Conservation (phyloP, 1,139 yeast genomes). For the Kodamaea anthophila region DNA sequence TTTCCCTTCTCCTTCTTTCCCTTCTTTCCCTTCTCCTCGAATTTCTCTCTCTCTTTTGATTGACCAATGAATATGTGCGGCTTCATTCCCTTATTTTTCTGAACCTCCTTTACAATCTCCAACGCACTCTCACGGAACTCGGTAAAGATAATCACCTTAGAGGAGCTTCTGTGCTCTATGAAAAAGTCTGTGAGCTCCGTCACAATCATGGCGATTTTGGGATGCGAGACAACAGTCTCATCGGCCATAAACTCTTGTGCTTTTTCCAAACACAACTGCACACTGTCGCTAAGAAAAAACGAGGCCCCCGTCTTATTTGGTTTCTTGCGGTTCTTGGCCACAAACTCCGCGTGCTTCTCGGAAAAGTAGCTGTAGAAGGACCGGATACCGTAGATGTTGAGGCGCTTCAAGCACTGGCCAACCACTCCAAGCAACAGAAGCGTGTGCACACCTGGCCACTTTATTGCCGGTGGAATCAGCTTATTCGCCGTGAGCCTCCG, state of each 20-base stretch:
- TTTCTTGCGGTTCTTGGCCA: slow-evolving; percentile 46
- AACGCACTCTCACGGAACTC: slow-evolving; percentile 86
- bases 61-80: slow-evolving; percentile 95
- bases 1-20: slow-evolving; percentile 25
- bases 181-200: slow-evolving; percentile 57
- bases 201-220: slow-evolving; percentile 59
- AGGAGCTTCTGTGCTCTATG: slow-evolving; percentile 29
- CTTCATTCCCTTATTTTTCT: slow-evolving; percentile 35
- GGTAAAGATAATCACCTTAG: slow-evolving; percentile 81
- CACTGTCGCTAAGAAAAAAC: slow-evolving; percentile 48
- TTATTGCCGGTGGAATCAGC: slow-evolving; percentile 54
- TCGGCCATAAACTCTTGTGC: slow-evolving; percentile 41
- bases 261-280: slow-evolving; percentile 36
- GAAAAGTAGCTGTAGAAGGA: slow-evolving; percentile 65
- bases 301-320: slow-evolving; percentile 55
- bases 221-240: slow-evolving; percentile 57
- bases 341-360: slow-evolving; percentile 54
- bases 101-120: slow-evolving; percentile 71
- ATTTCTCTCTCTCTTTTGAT: slow-evolving; percentile 49
- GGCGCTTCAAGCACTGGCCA: slow-evolving; percentile 65
- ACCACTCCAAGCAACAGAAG: slow-evolving; percentile 60
- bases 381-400: slow-evolving; percentile 75
- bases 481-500: slow-evolving; percentile 49
- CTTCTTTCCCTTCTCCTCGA: slow-evolving; percentile 35
- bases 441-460: slow-evolving; percentile 62